Evolutionary conservation across 2,329 filamentous ascomycete species (phyloP).

Genomic region (Colletotrichum plurivorum): DNA sequence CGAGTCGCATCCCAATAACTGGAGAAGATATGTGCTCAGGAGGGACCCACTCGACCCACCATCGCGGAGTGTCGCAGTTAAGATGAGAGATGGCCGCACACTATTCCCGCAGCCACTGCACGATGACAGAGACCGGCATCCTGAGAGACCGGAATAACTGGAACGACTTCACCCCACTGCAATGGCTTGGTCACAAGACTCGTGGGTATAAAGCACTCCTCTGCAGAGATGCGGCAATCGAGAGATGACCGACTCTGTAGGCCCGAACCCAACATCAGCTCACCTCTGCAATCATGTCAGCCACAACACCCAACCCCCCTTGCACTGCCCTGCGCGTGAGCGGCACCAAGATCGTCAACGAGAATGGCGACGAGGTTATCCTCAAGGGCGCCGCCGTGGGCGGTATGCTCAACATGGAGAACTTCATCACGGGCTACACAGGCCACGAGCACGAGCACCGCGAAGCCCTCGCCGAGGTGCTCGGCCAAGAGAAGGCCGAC

Average conservation of each 20-base stretch:
- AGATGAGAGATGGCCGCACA: background rate
- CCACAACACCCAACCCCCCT: slow-evolving; percentile 25
- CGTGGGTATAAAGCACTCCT: slow-evolving; percentile 26
- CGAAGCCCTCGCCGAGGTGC: slow-evolving; percentile 64
- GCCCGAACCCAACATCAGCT: background rate
- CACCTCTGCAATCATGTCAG: slow-evolving; percentile 8
- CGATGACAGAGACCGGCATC: slow-evolving; percentile 7
- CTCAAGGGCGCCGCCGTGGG: slow-evolving; percentile 54
- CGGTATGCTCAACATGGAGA: slow-evolving; percentile 65
- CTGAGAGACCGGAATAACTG: background rate
- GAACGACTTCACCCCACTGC: background rate
- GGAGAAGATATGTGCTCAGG: background rate
- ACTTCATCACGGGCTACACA: slow-evolving; percentile 75
- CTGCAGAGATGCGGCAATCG: background rate
- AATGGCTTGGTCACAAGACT: background rate
- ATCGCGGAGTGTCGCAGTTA: slow-evolving; percentile 36
- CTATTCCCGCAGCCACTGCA: background rate
- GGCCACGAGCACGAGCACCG: slow-evolving; percentile 72
- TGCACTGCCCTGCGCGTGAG: slow-evolving; percentile 49
- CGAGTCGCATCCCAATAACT: slow-evolving; percentile 1
- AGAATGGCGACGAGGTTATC: slow-evolving; percentile 59
- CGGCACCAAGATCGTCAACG: slow-evolving; percentile 58
- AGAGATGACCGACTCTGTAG: background rate
- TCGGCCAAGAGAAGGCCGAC: slow-evolving; percentile 70
- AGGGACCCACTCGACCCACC: slow-evolving; percentile 8